Evolutionary conservation across 2,329 filamentous ascomycete species (phyloP), one percentile per base, ranked within the genome.

Genomic region (Cladophialophora carrionii): DNA sequence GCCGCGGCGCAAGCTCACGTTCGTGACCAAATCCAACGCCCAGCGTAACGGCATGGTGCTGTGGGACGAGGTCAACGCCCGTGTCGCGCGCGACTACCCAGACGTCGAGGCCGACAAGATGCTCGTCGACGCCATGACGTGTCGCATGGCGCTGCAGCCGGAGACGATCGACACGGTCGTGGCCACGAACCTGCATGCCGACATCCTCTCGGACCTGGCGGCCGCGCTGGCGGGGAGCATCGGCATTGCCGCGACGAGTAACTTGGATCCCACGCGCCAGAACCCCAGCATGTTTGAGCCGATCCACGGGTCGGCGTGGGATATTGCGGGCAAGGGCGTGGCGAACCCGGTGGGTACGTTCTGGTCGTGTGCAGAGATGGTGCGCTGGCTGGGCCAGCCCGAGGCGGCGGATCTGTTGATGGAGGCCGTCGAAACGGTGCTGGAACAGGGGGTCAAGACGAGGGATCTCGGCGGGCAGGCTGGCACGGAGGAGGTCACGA

Each of bases 281-380:
- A 83, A 86, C 65, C 87, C 87, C 0, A 85, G 82, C 64, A 83
- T 88, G 78, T 88, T 87, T 66, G 85, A 88, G 76, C 85, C 86
- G 12, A 84, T 87, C 41, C 86, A 88, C 67, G 87, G 94, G 74
- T 96, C 92, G 71, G 94, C 94, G 65, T 94, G 94, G 68, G 94
- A 98, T 80, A 98, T 98, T 78, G 92, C 92, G 71, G 94, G 94
- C 80, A 92, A 97, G 87, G 90, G 87, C 72, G 89, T 98, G 73
- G 95, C 95, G 76, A 99, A 99, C 87, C 95, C 95, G 70, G 81
- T 89, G 0, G 87, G 84, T 6, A 87, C 87, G 6, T 88, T 89
- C 73, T 90, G 88, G 88, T 88, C 87, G 0, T 87, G 85, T 0
- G 86, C 87, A 4, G 88, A 89, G 79, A 86, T 91, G 84, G 79